Evolutionary conservation across 768 basidiomycete genomes (phyloP), one percentile per base, ranked within the genome.

Genomic region (Multifurca ochricompacta): DNA sequence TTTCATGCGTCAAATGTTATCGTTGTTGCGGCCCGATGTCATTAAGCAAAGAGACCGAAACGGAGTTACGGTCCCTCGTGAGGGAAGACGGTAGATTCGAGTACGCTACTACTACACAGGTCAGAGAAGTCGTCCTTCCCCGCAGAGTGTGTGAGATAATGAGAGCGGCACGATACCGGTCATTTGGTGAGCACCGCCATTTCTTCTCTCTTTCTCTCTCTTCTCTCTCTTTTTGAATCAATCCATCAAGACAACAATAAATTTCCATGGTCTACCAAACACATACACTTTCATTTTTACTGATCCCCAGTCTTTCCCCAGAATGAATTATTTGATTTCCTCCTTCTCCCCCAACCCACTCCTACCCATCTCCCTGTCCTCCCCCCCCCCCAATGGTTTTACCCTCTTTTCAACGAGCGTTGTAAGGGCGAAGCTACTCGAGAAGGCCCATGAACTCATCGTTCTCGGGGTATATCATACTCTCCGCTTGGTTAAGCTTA

Each of bases 1-100:
- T 32, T 13, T 19, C 25, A 27, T 37, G 41, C 40, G 40, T 54
- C 34, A 54, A 48, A 30, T 48, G 37, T 14, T 54, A 32, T 21
- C n/a, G n/a, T n/a, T 18, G 19, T 8, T 35, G 48, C 54, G 54
- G 47, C 25, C 47, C 54, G 54, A 30, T 18, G 34, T 18, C 19
- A 32, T 27, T 49, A 27, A 31, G 40, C 40, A 27, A 48, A 18
- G 41, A 36, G 35, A 43, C 34, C 14, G 40, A 42, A 3, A 21
- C 39, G 49, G 39, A 34, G 31, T n/a, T 51, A 16, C 49, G 49
- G 27, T 19, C 40, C 7, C 39, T 51, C n/a, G 30, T 51, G 16
- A n/a, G n/a, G n/a, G n/a, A n/a, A n/a, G n/a, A n/a, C n/a, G 28
- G 19, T 23, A n/a, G 27, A 1, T 34, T 48, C 25, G 41, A 54